A percentile compares a stretch with the other conserved stretches of the same genome.
phyloP scores from a whole-genome alignment of 768 basidiomycete genomes.

The Lactarius sanguifluus region DNA sequence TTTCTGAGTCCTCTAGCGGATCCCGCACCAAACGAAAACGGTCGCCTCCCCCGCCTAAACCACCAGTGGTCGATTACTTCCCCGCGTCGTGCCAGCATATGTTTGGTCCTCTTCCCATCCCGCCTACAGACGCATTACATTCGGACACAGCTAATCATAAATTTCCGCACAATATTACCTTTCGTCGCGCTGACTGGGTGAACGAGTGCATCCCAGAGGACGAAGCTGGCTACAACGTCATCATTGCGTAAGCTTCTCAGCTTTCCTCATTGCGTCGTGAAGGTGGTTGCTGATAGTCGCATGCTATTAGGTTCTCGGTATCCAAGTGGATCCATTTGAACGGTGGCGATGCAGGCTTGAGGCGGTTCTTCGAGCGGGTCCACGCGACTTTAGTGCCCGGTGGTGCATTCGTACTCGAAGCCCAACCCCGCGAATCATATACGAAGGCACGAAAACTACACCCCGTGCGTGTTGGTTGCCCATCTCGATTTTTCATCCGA shows the following conservation, averaged over 20 bases:
- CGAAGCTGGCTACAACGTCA: slow-evolving; percentile 64
- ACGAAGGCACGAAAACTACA: slow-evolving; percentile 72
- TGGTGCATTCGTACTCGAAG: slow-evolving; percentile 75
- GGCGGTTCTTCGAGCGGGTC: slow-evolving; percentile 63
- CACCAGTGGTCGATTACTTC: slow-evolving; percentile 54
- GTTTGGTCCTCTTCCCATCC: slow-evolving; percentile 73
- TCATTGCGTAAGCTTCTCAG: slow-evolving; percentile 63
- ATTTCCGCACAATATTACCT: slow-evolving; percentile 81
- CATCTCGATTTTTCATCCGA: background rate
- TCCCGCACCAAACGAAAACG: slow-evolving; percentile 29
- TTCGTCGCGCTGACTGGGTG: slow-evolving; percentile 77
- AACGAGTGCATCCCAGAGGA: slow-evolving; percentile 54
- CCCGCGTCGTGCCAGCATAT: slow-evolving; percentile 75
- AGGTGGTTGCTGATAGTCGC: background rate
- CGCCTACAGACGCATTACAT: slow-evolving; percentile 39
- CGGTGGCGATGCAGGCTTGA: slow-evolving; percentile 70
- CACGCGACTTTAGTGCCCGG: slow-evolving; percentile 55
- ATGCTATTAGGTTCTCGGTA: slow-evolving; percentile 63
- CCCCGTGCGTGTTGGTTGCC: slow-evolving; percentile 40
- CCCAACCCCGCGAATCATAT: slow-evolving; percentile 85
- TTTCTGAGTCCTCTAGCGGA: slow-evolving; percentile 17
- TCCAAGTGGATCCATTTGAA: slow-evolving; percentile 94
- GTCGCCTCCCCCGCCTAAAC: background rate
- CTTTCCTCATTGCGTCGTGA: background rate
- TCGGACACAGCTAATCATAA: slow-evolving; percentile 30